phyloP scores from a whole-genome alignment of 805 yeast genomes.

The Tetrapisispora fleetii region DNA sequence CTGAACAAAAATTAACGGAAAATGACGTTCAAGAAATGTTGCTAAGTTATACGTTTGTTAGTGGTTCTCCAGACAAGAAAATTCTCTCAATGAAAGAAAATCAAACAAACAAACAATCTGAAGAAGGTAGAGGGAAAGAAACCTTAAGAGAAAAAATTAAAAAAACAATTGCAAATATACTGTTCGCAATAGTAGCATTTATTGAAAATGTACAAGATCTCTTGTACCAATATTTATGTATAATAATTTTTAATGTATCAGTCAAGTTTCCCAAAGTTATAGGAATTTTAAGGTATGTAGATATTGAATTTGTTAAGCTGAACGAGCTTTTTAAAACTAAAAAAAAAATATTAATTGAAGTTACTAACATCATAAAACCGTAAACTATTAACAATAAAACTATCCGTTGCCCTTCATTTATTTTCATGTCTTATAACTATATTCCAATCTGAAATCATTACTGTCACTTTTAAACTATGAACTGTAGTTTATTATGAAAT shows the following conservation, averaged over 20 bases:
- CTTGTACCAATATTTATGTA: constrained; percentile 18
- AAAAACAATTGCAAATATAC: constrained; percentile 6
- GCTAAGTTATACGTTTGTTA: constrained; percentile 6
- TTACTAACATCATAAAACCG: neutral
- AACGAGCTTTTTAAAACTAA: neutral
- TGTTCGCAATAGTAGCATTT: constrained; percentile 5
- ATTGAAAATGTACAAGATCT: constrained; percentile 13
- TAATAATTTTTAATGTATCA: constrained; percentile 13
- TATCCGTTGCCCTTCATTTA: neutral
- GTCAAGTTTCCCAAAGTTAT: constrained; percentile 14
- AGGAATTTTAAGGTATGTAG: constrained; percentile 15
- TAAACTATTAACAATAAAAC: neutral
- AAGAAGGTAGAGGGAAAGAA: constrained; percentile 2
- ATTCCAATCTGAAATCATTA: too few species aligned
- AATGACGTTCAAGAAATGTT: constrained; percentile 8
- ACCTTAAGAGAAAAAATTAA: neutral
- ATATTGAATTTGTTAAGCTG: too few species aligned
- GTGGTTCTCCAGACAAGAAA: neutral
- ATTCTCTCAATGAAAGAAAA: neutral
- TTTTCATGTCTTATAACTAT: neutral
- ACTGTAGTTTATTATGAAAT: too few species aligned
- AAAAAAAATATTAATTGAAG: neutral
- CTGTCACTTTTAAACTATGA: neutral
- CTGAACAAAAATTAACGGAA: constrained; percentile 7
- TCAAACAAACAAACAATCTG: neutral